Evolutionary conservation across 306 rosid genomes (phyloP).

Genomic region (Gastrolobium villosum): DNA sequence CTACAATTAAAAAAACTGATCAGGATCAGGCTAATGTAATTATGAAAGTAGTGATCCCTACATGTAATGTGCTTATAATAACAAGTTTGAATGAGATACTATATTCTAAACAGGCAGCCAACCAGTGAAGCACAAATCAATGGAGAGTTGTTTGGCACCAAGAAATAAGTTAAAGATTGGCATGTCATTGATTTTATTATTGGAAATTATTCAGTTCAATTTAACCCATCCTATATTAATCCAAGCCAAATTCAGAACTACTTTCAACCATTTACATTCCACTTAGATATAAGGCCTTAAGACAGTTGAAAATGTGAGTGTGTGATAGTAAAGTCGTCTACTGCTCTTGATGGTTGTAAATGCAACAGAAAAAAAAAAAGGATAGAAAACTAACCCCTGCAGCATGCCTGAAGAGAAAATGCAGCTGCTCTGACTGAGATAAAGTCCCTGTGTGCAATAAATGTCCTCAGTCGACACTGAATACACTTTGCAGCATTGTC

Average conservation of each 20-base stretch:
- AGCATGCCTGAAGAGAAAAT: conserved; percentile 78
- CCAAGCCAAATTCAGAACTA: conserved; percentile 12
- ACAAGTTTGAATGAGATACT: conserved; percentile 10
- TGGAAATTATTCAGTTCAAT: conserved; percentile 28
- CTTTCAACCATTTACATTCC: conserved; percentile 27
- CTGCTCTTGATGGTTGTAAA: conserved; percentile 17
- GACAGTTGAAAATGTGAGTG: conserved; percentile 35
- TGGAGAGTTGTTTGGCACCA: neutral
- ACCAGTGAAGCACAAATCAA: conserved; percentile 37
- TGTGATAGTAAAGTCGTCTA: conserved; percentile 14
- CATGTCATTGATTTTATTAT: conserved; percentile 8
- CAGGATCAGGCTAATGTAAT: conserved; percentile 36
- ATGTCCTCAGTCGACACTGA: conserved; percentile 76
- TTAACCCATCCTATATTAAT: conserved; percentile 21
- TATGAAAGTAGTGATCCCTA: neutral
- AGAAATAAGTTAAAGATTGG: conserved; percentile 23
- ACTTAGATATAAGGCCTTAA: conserved; percentile 20
- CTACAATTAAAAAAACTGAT: conserved; percentile 55
- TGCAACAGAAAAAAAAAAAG: conserved; percentile 17
- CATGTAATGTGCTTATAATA: conserved; percentile 16
- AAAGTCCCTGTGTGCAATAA: conserved; percentile 75
- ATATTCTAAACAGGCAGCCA: conserved; percentile 25
- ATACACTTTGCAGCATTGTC: conserved; percentile 86
- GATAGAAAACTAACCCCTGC: conserved; percentile 73
- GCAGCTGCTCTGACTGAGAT: conserved; percentile 67